Base-by-base conservation (phyloP, 306 rosid species). In the Vicia sativa region DNA sequence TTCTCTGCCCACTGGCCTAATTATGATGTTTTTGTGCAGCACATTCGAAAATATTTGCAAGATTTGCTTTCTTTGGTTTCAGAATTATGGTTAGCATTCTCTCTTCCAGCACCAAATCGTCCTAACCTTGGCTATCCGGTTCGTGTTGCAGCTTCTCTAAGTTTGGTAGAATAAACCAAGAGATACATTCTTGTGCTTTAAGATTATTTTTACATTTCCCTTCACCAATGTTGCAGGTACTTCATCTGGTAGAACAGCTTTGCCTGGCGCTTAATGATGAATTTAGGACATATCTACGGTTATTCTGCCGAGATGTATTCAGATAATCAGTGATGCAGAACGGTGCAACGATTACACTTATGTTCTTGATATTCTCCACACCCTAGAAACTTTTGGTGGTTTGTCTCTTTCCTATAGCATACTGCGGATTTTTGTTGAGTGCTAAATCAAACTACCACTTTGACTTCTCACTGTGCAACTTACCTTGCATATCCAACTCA, bases 381-480 rank as follows among this genome's bases (percentile, higher is more conserved):
- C 99, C 53, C 87, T 93, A 15, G 97, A 88, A 87, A 95, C 90
- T 48, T 93, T 93, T 85, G 95, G 99, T 57, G 99, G 99, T 93
- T 52, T 78, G 99, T 88, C 50, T 70, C 72, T 68, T 80, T 39
- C 29, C 71, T 74, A 62, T 65, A 76, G 61, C 54, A 67, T 56
- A 65, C 38, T 66, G 4, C 12, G 26, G 45, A 16, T 44, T 62
- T 56, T 38, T 60, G 26, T 71, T 48, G 45, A 63, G 61, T 39
- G 48, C 68, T 63, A 25, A 63, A 70, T 56, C 55, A 38, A 45
- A 43, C 39, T 14, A 34, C 23, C 39, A 10, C 41, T 16, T 50
- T 68, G 46, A 61, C 75, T 76, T 76, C 14, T 62, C 58, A 37
- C 19, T 37, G 25, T 35, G 62, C 72, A 62, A 35, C 56, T 15